Percentiles rank a stretch among this genome's conserved stretches.
Evolutionary conservation across 106 monocot species (phyloP).

Genomic region (Vanilla planifolia): DNA sequence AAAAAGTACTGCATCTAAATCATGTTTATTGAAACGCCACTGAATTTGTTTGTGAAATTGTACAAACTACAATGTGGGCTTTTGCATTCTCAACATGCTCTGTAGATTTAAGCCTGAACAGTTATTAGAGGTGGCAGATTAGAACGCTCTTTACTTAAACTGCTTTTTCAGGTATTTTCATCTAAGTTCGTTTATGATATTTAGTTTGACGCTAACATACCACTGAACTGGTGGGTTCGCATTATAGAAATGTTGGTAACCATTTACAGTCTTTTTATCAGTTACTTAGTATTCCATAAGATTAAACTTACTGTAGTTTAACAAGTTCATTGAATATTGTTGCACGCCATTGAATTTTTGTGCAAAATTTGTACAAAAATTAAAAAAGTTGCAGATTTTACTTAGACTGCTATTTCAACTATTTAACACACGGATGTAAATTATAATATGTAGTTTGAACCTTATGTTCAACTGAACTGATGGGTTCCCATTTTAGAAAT

Average conservation of each 20-base stretch:
- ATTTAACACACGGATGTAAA: too few relatives aligned
- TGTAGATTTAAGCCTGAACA: neutral
- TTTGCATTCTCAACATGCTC: neutral
- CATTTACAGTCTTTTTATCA: neutral
- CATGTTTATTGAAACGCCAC: neutral
- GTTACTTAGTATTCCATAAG: too few relatives aligned
- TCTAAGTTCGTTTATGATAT: too few relatives aligned
- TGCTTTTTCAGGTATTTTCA: neutral
- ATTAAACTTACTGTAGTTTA: too few relatives aligned
- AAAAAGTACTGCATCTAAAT: neutral
- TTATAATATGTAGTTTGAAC: too few relatives aligned
- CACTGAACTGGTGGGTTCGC: neutral
- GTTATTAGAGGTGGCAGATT: neutral
- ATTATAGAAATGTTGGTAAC: neutral
- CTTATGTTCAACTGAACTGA: too few relatives aligned
- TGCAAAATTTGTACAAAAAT: too few relatives aligned
- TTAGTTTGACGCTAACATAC: neutral
- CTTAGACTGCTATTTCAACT: too few relatives aligned
- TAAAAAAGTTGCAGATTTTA: too few relatives aligned
- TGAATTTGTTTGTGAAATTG: neutral
- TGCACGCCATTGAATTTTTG: too few relatives aligned
- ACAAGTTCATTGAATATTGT: too few relatives aligned
- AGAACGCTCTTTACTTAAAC: neutral
- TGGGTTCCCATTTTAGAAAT: too few relatives aligned
- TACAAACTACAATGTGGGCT: neutral